Evolutionary conservation across 495 filamentous ascomycete genomes (phyloP), one percentile per base, ranked within the genome.

Genomic region (Xylaria flabelliformis): DNA sequence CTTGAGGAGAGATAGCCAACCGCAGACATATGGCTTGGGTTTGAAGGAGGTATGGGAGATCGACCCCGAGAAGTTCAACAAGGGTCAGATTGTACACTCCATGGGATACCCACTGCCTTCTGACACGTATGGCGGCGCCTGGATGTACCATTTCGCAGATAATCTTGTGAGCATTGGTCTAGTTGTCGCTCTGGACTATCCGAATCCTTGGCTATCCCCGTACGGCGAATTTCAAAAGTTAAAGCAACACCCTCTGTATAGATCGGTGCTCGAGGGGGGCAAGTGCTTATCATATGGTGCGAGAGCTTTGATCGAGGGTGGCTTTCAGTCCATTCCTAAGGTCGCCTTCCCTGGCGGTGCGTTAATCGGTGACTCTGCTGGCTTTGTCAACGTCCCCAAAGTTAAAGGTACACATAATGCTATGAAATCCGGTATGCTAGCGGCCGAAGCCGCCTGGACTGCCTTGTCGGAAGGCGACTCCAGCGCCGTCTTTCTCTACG

Each of bases 141-240:
- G 92, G 92, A 94, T 99, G 90, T 99, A 99, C 76, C 96, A 99
- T 81, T 99, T 98, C 78, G 96, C 94, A 26, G 95, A 98, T 74
- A 98, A 98, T 81, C 89, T 98, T 75, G 96, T 98, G 74, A 95
- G 92, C 76, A 87, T 99, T 56, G 96, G 96, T 15, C 87, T 98
- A 42, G 96, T 99, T 21, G 93, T 97, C 39, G 96, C 95, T 34
- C 87, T 99, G 41, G 96, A 99, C 83, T 99, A 98, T 77, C 87
- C 92, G 36, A 99, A 99, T 81, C 97, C 96, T 0, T 99, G 94
- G 92, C 87, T 99, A 21, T 94, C 94, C 0, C 96, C 96, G 0
- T 99, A 99, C 79, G 89, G 89, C 34, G 96, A 99, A 79, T 98
- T 99, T 82, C 97, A 99, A 80, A 97, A 97, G 84, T 89, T 98